These are phyloP conservation scores for Marvania coccoides DNA, from an alignment of 139 green algal genomes.

Conservation along the genomic window DNA sequence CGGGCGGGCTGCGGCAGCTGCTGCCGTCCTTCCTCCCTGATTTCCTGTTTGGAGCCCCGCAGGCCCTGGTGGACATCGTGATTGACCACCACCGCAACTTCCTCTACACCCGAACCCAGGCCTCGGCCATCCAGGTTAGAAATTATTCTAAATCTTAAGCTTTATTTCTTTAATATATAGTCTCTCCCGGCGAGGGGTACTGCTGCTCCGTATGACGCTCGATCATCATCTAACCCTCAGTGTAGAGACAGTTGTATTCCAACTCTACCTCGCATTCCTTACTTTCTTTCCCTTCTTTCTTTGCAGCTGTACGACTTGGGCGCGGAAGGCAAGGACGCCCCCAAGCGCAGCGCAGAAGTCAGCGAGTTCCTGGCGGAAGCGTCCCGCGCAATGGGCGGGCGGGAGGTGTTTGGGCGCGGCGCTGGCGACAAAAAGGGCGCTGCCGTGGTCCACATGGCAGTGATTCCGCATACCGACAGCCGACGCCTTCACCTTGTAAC, in stretches of 20 bases:
- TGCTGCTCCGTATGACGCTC: neutral
- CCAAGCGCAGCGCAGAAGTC: conserved; percentile 58
- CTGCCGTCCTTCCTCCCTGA: conserved; percentile 60
- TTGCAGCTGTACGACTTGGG: conserved; percentile 86
- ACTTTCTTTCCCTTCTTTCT: too few species aligned
- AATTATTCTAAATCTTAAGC: too few species aligned
- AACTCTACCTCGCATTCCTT: too few species aligned
- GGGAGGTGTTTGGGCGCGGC: conserved; percentile 55
- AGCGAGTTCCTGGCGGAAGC: conserved; percentile 46
- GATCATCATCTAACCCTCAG: too few species aligned
- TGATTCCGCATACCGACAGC: conserved; percentile 37
- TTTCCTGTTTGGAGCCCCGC: conserved; percentile 41
- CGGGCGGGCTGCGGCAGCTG: conserved; percentile 45
- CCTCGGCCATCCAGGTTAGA: conserved; percentile 49
- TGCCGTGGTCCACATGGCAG: conserved; percentile 62
- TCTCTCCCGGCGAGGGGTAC: too few species aligned
- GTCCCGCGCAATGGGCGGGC: conserved; percentile 3
- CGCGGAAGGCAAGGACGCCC: conserved; percentile 33
- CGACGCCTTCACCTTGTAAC: conserved; percentile 69
- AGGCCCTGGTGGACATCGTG: conserved; percentile 59
- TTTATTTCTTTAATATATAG: too few species aligned
- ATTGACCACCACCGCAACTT: conserved; percentile 73
- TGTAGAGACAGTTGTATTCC: too few species aligned
- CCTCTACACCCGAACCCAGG: conserved; percentile 71
- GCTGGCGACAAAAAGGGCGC: conserved; percentile 46